Conservation (phyloP, 352 stramenopile species). For the Globisporangium echinulatum region DNA sequence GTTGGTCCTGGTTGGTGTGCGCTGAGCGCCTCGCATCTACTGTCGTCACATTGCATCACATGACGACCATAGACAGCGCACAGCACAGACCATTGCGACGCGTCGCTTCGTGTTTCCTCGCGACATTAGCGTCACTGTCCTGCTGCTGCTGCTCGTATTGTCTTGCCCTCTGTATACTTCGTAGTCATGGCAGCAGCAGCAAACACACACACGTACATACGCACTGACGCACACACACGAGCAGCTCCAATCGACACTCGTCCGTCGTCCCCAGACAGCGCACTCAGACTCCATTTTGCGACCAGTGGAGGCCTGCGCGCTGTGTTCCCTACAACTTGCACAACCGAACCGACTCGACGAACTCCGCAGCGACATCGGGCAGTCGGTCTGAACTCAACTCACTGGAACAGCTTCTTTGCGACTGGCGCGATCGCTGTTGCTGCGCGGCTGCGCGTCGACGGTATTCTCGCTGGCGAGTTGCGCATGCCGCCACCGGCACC, state of each 20-base stretch:
- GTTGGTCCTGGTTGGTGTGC: too few species aligned
- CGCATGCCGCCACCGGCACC: not conserved
- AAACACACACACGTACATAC: not conserved
- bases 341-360: too few species aligned
- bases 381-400: not conserved
- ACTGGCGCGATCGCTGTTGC: conserved; percentile 18
- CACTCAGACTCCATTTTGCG: conserved; percentile 4
- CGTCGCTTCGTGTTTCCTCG: not conserved
- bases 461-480: conserved; percentile 17
- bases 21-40: not conserved
- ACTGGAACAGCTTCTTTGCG: conserved; percentile 32
- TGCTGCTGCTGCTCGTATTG: not conserved
- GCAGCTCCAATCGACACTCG: not conserved
- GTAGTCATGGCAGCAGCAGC: too few species aligned
- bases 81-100: not conserved
- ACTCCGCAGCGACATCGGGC: too few species aligned
- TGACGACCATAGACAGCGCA: not conserved
- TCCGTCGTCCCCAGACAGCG: not conserved
- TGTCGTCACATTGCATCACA: not conserved
- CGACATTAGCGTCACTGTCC: not conserved
- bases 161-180: not conserved
- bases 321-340: not conserved
- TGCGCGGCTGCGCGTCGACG: conserved; percentile 4
- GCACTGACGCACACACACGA: not conserved
- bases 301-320: conserved; percentile 3